phyloP scores from a whole-genome alignment of 108 stramenopile genomes.

The Cyclostephanos invisitatus region DNA sequence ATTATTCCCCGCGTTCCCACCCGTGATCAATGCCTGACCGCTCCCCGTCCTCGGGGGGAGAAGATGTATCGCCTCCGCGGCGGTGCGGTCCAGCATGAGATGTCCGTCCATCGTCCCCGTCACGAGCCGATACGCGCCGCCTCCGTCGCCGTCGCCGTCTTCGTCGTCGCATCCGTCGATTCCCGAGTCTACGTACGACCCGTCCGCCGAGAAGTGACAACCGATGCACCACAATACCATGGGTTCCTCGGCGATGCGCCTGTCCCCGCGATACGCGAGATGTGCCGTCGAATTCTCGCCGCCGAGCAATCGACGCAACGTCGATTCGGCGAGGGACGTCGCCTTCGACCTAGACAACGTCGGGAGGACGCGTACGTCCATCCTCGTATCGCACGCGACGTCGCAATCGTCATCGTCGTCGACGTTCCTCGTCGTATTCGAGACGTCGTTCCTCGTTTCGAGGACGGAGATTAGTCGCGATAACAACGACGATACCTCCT shows the following conservation, averaged over 20 bases:
- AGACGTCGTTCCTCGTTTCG: constrained; percentile 44
- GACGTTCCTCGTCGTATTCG: not conserved
- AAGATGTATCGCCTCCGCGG: constrained; percentile 74
- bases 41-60: constrained; percentile 71
- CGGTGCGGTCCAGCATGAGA: constrained; percentile 74
- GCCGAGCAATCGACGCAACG: constrained; percentile 32
- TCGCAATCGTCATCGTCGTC: not conserved
- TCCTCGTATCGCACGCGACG: not conserved
- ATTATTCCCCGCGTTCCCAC: constrained; percentile 63
- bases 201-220: constrained; percentile 19
- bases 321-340: constrained; percentile 20
- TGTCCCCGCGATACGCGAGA: constrained; percentile 47
- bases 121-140: constrained; percentile 34
- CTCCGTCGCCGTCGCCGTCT: constrained; percentile 12
- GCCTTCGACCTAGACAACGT: constrained; percentile 28
- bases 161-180: constrained; percentile 7
- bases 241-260: constrained; percentile 34
- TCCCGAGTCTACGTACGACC: constrained; percentile 4
- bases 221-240: constrained; percentile 30
- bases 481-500: constrained; percentile 21
- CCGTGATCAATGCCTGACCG: constrained; percentile 49
- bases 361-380: constrained; percentile 15
- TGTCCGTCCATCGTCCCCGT: constrained; percentile 52
- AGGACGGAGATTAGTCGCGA: constrained; percentile 24
- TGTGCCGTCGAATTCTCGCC: constrained; percentile 19